Percentiles rank a stretch among this genome's conserved stretches.
phyloP scores from a whole-genome alignment of 108 stramenopile species.

The Skeletonema costatum region DNA sequence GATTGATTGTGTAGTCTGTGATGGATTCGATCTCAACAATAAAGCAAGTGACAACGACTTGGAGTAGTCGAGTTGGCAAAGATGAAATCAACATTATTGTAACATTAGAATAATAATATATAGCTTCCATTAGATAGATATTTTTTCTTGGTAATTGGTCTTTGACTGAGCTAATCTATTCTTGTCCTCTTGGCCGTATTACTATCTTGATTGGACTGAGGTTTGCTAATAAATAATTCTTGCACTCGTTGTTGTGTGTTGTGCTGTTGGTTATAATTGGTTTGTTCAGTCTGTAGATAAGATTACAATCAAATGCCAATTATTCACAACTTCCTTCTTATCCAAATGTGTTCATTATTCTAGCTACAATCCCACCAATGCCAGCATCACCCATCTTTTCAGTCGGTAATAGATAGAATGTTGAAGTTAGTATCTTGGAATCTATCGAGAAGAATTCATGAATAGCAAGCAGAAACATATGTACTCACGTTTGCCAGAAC shows the following conservation, averaged over 20 bases:
- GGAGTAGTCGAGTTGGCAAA: neutral
- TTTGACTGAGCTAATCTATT: neutral
- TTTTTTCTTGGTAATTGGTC: neutral
- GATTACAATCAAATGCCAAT: neutral
- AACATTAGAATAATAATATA: neutral
- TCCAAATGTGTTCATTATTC: conserved; percentile 67
- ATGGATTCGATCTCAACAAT: neutral
- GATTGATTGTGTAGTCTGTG: neutral
- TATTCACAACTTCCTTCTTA: neutral
- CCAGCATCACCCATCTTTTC: conserved; percentile 78
- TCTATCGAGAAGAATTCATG: neutral
- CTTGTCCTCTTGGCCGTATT: too few species aligned
- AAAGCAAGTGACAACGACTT: neutral
- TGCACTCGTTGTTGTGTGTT: neutral
- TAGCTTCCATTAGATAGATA: neutral
- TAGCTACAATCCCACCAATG: conserved; percentile 75
- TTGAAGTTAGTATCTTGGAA: neutral
- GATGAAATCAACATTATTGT: neutral
- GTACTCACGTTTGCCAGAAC: conserved; percentile 72
- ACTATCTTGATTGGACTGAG: neutral
- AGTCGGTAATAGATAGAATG: neutral
- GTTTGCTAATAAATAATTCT: neutral
- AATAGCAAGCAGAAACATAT: neutral
- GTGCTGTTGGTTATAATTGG: neutral
- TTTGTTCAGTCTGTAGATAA: neutral